These are phyloP conservation scores for Fusarium protoensiforme DNA, from an alignment of 2,329 filamentous ascomycete genomes.

Conservation along the genomic window DNA sequence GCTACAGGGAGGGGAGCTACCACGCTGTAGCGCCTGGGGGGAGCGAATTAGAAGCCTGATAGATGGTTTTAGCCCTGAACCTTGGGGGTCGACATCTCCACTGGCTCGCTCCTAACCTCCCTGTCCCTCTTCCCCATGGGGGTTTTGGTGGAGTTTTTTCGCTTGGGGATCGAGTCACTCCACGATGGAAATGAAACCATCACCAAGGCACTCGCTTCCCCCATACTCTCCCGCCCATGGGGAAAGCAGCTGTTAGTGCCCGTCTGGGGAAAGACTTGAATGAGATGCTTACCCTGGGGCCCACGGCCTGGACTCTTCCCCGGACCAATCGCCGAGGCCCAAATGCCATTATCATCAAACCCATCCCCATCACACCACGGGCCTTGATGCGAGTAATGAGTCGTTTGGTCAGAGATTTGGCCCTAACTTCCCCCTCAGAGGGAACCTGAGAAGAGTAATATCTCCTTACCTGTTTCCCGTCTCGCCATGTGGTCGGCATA, in stretches of 20 bases:
- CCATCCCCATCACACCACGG: not conserved
- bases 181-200: constrained; percentile 1
- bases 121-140: constrained; percentile 30
- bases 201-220: not conserved
- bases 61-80: constrained; percentile 1
- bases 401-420: not conserved
- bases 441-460: constrained; percentile 24
- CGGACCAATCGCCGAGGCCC: constrained; percentile 18
- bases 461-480: not conserved
- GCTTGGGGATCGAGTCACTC: constrained; percentile 13
- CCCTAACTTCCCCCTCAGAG: not conserved
- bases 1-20: not conserved
- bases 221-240: not conserved
- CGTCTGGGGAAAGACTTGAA: constrained; percentile 15
- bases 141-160: not conserved
- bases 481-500: not conserved
- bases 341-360: not conserved
- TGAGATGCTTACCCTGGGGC: constrained; percentile 1
- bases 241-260: constrained; percentile 4
- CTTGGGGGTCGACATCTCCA: constrained; percentile 5
- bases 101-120: not conserved
- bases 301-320: constrained; percentile 5
- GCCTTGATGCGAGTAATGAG: not conserved
- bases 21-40: not conserved
- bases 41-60: constrained; percentile 4